Base-by-base conservation (phyloP, 768 basidiomycete species). In the Amylocystis lapponica region DNA sequence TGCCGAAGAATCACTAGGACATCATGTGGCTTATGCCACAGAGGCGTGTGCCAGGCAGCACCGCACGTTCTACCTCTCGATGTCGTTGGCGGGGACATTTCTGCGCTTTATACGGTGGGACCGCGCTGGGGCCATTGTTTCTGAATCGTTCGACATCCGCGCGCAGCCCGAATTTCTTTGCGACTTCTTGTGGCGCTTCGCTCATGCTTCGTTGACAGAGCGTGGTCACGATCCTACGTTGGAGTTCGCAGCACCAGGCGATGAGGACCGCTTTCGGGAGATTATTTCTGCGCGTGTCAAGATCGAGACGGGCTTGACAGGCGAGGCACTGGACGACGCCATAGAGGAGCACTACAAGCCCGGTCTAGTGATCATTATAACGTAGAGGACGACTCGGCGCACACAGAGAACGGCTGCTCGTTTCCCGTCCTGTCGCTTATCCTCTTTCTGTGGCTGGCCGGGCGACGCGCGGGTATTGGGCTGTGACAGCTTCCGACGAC, bases 91-190 rank as follows among this genome's bases (percentile, higher is more conserved):
- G 12, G 55, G 58, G 21, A 45, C 47, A 0, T 40, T 36, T 17
- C 61, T 48, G 8, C 59, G 65, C 3, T 42, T 68, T 26, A 50
- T 69, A n/a, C 54, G 58, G 3, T 54, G 57, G 47, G 68, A 69
- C 39, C 57, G 66, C 3, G 47, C 62, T 2, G 68, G 63, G 6
- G 52, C 48, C 1, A 49, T 68, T 12, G 62, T 65, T 4, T 51
- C 65, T 0, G 43, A 47, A 17, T n/a, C 37, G 0, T 64, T 68
- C 51, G 45, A 61, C 36, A 55, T 56, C 22, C 38, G 39, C 6
- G 9, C 45, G 5, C n/a, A 59, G 0, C 49, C 52, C 9, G 31
- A 47, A 9, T 19, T 44, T 0, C 50, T 70, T 1, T 46, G 54
- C 9, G 50, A 59, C 2, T 68, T 66, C 42, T 39, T 68, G 5